These are phyloP conservation scores for Chalciporus sphaerocephalus DNA, from an alignment of 768 basidiomycete genomes.

Conservation along the genomic window DNA sequence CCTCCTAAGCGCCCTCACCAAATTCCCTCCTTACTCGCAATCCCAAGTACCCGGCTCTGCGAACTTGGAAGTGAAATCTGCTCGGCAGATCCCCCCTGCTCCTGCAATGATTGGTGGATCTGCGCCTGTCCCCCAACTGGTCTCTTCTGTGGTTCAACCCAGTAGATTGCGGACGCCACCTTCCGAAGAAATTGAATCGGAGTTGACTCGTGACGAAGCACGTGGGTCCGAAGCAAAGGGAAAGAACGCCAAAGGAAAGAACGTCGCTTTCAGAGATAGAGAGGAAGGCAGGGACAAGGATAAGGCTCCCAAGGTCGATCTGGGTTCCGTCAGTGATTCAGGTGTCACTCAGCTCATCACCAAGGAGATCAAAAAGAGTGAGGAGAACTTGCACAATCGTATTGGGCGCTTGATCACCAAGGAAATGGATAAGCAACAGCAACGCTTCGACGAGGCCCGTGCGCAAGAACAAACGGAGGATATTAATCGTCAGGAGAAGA, in stretches of 20 bases:
- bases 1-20: constrained; percentile 48
- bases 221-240: constrained; percentile 47
- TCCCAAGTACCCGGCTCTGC: constrained; percentile 27
- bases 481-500: constrained; percentile 82
- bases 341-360: constrained; percentile 55
- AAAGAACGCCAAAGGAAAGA: constrained; percentile 51
- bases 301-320: constrained; percentile 24
- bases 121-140: constrained; percentile 11
- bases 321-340: constrained; percentile 44
- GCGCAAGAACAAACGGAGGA: constrained; percentile 75
- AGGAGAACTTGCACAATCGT: constrained; percentile 71
- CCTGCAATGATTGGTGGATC: constrained; percentile 25
- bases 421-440: constrained; percentile 88
- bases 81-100: constrained; percentile 28
- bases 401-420: constrained; percentile 77
- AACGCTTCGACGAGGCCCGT: constrained; percentile 79
- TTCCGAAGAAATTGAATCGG: constrained; percentile 70
- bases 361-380: constrained; percentile 78
- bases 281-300: constrained; percentile 44
- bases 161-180: constrained; percentile 62
- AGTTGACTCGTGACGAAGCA: constrained; percentile 56
- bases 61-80: constrained; percentile 21
- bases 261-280: constrained; percentile 58
- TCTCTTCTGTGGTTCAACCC: constrained; percentile 28
- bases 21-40: constrained; percentile 51